A percentile compares a stretch with the other conserved stretches of the same genome.
These are phyloP conservation scores for Caryopteris hybrid DNA, from an alignment of 305 asterid genomes.

Conservation along the genomic window DNA sequence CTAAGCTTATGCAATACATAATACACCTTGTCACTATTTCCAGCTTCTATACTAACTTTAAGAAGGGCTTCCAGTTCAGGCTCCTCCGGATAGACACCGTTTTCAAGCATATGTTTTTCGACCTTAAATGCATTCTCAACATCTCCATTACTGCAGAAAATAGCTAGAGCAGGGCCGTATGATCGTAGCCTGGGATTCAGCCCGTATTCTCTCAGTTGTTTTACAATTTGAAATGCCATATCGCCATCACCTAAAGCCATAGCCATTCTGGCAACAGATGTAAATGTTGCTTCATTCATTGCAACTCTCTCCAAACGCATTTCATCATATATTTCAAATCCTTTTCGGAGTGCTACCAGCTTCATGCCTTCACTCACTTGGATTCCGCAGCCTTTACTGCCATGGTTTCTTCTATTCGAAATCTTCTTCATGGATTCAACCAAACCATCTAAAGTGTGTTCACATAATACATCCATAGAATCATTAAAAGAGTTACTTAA, in stretches of 20 bases:
- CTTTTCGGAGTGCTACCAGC: constrained; percentile 54
- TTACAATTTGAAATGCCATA: constrained; percentile 68
- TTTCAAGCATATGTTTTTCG: constrained; percentile 68
- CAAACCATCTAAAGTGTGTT: constrained; percentile 43
- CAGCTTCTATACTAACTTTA: constrained; percentile 54
- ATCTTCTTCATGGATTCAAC: constrained; percentile 39
- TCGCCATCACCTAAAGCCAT: constrained; percentile 75
- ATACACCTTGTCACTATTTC: constrained; percentile 64
- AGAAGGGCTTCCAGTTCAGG: constrained; percentile 70
- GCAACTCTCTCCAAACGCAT: constrained; percentile 52
- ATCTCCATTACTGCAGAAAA: constrained; percentile 56
- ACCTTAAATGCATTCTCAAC: constrained; percentile 69
- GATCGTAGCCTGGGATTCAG: constrained; percentile 67
- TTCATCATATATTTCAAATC: constrained; percentile 56
- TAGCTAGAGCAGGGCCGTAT: constrained; percentile 72
- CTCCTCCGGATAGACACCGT: constrained; percentile 70
- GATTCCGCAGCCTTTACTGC: constrained; percentile 27
- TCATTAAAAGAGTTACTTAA: constrained; percentile 16
- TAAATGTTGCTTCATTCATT: constrained; percentile 74
- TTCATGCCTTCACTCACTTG: constrained; percentile 56
- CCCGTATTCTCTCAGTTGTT: constrained; percentile 61
- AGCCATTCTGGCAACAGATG: constrained; percentile 88
- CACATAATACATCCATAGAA: constrained; percentile 11
- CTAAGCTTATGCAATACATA: constrained; percentile 70
- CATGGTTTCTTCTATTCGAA: constrained; percentile 12